Base-by-base conservation (phyloP, 1,284 basidiomycete genomes). In the Peniophora sp. region DNA sequence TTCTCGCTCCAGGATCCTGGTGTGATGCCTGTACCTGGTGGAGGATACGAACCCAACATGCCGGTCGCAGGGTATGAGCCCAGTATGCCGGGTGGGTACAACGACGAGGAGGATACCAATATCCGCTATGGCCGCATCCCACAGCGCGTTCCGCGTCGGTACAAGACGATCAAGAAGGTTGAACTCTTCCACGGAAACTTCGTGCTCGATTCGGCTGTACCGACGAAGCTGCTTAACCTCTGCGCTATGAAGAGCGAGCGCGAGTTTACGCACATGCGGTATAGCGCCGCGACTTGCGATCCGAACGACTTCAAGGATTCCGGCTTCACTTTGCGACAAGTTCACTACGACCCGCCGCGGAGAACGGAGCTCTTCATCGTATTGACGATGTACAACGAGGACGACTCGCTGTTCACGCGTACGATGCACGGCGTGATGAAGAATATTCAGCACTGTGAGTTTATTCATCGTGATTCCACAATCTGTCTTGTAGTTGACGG, bases 211-310 rank as follows among this genome's bases (percentile, higher is more conserved):
- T 81, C 85, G 25, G 79, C 87, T 1, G 91, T 96, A 1, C 93
- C 93, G 0, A 78, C 85, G 11, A 93, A 92, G 64, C 73, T 96
- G 23, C 75, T 96, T 19, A 81, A 90, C 52, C 81, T 91, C 73
- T 91, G 88, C 56, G 71, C 80, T 1, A 68, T 79, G 56, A 79
- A 82, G 51, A 85, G 79, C 49, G 90, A 92, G 55, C 81, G 89
- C 53, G 96, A 99, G 68, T 96, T 94, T 65, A 92, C 91, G 2
- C 88, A 94, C 67, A 92, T 97, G 91, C 81, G 95, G 6, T 94
- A 95, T 68, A 86, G 85, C 1, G 92, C 92, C 0, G 90, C 89
- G n/a, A 96, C 93, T 0, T 92, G 89, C 66, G 92, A 96, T 65
- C 92, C 92, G 2, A 90, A 96, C 63, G 83, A 92, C 61, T 97